Evolutionary conservation across 225 moss, liverwort and hornwort genomes (phyloP).

Genomic region (Sphagnum tenellum): DNA sequence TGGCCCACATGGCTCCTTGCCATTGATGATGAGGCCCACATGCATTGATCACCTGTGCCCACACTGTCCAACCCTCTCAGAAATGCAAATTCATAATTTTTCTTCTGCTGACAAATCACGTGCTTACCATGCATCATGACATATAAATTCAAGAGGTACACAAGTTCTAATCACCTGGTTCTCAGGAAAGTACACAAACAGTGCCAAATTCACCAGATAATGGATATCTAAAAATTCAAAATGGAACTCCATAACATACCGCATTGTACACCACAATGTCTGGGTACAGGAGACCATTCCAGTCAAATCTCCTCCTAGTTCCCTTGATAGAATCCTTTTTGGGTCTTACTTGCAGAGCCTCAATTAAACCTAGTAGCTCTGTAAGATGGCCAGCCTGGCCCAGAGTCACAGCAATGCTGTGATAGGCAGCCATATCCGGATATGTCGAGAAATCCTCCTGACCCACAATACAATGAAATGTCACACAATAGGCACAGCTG

Average conservation of each 20-base stretch:
- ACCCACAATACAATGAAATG: constrained; percentile 3
- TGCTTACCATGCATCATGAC: too few relatives aligned
- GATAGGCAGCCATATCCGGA: constrained; percentile 96
- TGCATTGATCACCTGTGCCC: constrained; percentile 81
- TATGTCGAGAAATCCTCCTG: constrained; percentile 76
- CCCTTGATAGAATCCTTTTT: constrained; percentile 18
- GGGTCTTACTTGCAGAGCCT: constrained; percentile 43
- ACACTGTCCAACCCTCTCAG: constrained; percentile 9
- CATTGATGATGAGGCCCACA: constrained; percentile 77
- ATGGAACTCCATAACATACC: constrained; percentile 26
- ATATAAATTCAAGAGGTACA: too few relatives aligned
- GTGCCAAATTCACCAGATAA: too few relatives aligned
- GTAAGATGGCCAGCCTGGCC: constrained; percentile 78
- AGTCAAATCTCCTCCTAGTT: constrained; percentile 21
- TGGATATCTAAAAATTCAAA: not conserved
- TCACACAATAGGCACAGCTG: not conserved
- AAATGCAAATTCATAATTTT: not conserved
- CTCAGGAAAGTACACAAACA: too few relatives aligned
- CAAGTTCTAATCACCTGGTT: too few relatives aligned
- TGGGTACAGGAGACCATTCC: constrained; percentile 54
- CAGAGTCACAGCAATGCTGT: constrained; percentile 64
- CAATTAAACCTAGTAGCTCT: constrained; percentile 60
- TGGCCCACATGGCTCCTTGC: constrained; percentile 61
- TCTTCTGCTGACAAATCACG: not conserved
- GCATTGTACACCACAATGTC: constrained; percentile 90